These are phyloP conservation scores for Porpolomopsis calyptriformis DNA, from an alignment of 768 basidiomycete species.

Conservation along the genomic window DNA sequence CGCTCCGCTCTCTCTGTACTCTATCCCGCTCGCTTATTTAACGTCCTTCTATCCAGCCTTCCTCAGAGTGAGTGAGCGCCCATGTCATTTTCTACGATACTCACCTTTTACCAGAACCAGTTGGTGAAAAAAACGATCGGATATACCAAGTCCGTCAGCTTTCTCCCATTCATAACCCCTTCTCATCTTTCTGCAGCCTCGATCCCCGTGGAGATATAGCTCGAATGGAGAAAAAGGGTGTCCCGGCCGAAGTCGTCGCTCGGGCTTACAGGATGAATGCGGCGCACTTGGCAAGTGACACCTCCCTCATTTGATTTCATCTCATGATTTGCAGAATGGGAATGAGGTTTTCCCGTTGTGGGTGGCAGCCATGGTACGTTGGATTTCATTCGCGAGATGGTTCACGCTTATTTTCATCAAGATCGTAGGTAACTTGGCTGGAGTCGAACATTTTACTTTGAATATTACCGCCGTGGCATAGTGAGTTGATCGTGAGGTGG, in stretches of 20 bases:
- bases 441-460: slow-evolving; percentile 21
- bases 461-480: slow-evolving; percentile 23
- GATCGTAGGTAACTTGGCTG: slow-evolving; percentile 23
- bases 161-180: not conserved
- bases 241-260: slow-evolving; percentile 16
- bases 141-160: no score
- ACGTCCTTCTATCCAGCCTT: not conserved
- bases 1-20: not conserved
- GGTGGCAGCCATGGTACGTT: slow-evolving; percentile 22
- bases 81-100: no score
- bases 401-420: slow-evolving; percentile 3
- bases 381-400: not conserved
- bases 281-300: slow-evolving; percentile 18
- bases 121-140: no score
- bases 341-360: slow-evolving; percentile 26
- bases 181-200: slow-evolving; percentile 16
- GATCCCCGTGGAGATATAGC: slow-evolving; percentile 21
- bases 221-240: slow-evolving; percentile 15
- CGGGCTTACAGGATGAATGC: slow-evolving; percentile 27
- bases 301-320: not conserved
- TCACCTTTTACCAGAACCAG: no score
- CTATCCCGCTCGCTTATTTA: not conserved
- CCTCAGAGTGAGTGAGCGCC: not conserved
- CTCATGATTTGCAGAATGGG: slow-evolving; percentile 16
- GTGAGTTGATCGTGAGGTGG: slow-evolving; percentile 12